Percentiles rank a stretch among this genome's conserved stretches.
These are phyloP conservation scores for Noccaea bulbosa DNA, from an alignment of 345 rosid genomes.

Conservation along the genomic window DNA sequence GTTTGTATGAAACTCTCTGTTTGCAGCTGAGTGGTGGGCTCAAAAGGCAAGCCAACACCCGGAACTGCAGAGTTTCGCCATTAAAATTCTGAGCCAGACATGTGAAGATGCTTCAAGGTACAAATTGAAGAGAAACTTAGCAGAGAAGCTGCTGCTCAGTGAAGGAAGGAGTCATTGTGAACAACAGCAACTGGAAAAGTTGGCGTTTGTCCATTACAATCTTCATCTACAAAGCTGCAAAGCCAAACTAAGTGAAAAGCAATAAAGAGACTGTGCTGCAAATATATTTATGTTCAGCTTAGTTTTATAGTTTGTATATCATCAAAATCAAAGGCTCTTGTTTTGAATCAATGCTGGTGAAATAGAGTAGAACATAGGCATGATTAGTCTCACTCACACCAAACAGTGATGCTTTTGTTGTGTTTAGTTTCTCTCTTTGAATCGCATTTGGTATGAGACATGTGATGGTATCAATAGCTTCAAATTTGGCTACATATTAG, in stretches of 20 bases:
- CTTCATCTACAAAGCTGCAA: constrained; percentile 48
- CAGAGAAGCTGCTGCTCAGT: constrained; percentile 47
- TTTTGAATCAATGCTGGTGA: constrained; percentile 9
- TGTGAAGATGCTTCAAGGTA: constrained; percentile 58
- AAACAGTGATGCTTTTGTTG: neutral
- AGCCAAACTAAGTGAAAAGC: constrained; percentile 13
- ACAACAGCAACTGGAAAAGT: constrained; percentile 39
- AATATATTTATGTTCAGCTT: constrained; percentile 7
- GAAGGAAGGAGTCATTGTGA: constrained; percentile 37
- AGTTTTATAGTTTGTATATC: constrained; percentile 27
- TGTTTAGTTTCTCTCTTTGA: neutral
- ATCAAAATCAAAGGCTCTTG: neutral
- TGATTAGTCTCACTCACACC: neutral
- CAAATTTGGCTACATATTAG: too few species aligned
- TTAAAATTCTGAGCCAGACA: constrained; percentile 58
- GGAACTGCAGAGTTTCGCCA: constrained; percentile 59
- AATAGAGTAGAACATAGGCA: neutral
- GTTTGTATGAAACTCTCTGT: neutral
- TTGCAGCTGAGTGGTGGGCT: constrained; percentile 65
- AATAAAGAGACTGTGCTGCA: constrained; percentile 20
- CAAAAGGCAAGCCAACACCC: constrained; percentile 51
- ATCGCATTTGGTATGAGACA: neutral
- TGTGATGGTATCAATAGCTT: neutral
- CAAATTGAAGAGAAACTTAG: constrained; percentile 53
- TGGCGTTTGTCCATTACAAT: constrained; percentile 55